Evolutionary conservation across 2,329 filamentous ascomycete species (phyloP).

Genomic region (Ophiostoma montium): DNA sequence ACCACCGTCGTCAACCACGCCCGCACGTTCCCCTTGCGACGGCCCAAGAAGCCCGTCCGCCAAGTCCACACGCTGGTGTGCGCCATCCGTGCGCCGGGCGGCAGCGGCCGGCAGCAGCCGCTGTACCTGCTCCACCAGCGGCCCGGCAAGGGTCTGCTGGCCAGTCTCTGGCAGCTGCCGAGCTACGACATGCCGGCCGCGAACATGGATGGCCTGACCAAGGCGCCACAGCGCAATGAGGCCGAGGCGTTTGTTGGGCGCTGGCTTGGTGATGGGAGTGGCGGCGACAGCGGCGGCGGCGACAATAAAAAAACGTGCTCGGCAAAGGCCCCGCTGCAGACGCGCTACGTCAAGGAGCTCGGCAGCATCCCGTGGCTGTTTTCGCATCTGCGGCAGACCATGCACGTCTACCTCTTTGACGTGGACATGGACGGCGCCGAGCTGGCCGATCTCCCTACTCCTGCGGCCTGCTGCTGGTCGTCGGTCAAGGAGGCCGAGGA

Average conservation of each 20-base stretch:
- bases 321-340: background rate
- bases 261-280: too few relatives aligned
- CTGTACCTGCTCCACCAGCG: conserved; percentile 34
- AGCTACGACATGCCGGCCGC: conserved; percentile 19
- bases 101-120: conserved; percentile 22
- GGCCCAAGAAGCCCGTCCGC: conserved; percentile 36
- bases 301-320: background rate
- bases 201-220: background rate
- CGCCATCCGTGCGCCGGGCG: conserved; percentile 25
- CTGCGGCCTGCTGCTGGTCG: conserved; percentile 22
- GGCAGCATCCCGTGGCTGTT: conserved; percentile 43
- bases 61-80: conserved; percentile 40
- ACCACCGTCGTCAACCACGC: conserved; percentile 30
- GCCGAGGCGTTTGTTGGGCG: conserved; percentile 5
- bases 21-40: conserved; percentile 35
- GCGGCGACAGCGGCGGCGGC: too few relatives aligned
- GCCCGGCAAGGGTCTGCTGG: conserved; percentile 38
- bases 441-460: background rate
- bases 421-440: conserved; percentile 19
- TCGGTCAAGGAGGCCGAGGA: conserved; percentile 26
- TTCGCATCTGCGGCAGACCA: conserved; percentile 40
- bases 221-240: background rate
- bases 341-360: conserved; percentile 27
- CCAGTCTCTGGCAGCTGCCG: conserved; percentile 43
- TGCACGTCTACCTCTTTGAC: conserved; percentile 41